These are phyloP conservation scores for Hevea brasiliensis DNA, from an alignment of 345 rosid genomes.

Conservation along the genomic window DNA sequence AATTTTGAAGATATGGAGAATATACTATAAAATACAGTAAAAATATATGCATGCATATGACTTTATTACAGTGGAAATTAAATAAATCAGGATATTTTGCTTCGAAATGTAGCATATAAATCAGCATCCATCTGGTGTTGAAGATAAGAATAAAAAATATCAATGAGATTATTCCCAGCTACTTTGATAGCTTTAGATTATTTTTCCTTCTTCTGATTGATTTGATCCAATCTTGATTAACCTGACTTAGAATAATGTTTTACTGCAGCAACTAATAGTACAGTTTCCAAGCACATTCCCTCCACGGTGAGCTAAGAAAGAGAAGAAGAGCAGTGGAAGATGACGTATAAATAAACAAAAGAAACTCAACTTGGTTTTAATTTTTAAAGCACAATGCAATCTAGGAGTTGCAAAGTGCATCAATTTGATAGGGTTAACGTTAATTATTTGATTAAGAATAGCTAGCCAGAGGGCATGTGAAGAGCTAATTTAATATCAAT, in stretches of 20 bases:
- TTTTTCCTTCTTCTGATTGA: too few relatives aligned
- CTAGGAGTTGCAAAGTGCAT: neutral
- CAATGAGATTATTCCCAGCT: neutral
- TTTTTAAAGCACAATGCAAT: neutral
- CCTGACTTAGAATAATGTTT: too few relatives aligned
- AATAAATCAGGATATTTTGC: too few relatives aligned
- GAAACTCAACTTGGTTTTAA: neutral
- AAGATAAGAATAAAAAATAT: slow-evolving; percentile 18
- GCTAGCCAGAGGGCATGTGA: neutral
- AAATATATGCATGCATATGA: slow-evolving; percentile 11
- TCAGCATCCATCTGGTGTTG: neutral
- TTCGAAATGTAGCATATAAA: slow-evolving; percentile 5
- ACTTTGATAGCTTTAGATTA: too few relatives aligned
- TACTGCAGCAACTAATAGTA: too few relatives aligned
- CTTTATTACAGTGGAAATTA: slow-evolving; percentile 15
- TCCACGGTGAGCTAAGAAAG: slow-evolving; percentile 25
- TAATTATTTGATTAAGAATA: neutral
- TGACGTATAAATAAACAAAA: slow-evolving; percentile 4
- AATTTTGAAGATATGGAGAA: slow-evolving; percentile 18
- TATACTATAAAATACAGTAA: slow-evolving; percentile 15
- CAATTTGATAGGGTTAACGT: neutral
- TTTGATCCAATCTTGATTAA: too few relatives aligned
- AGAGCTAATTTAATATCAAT: neutral
- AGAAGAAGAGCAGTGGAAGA: slow-evolving; percentile 2
- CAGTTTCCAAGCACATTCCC: too few relatives aligned